A percentile compares a stretch with the other conserved stretches of the same genome.
Evolutionary conservation across 345 rosid species (phyloP).

Genomic region (Dimocarpus longan): DNA sequence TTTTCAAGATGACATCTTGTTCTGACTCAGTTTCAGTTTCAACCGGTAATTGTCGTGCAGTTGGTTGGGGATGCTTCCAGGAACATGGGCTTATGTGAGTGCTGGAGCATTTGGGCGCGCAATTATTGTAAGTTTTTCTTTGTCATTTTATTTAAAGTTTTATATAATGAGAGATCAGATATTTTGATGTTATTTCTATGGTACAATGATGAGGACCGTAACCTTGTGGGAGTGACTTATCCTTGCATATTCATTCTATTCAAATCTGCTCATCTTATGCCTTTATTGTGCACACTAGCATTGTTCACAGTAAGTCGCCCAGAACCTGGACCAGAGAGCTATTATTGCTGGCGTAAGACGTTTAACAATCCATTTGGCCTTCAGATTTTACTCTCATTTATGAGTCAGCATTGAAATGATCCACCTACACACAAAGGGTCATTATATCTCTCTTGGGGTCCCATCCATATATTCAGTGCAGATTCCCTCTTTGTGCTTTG

Average conservation of each 20-base stretch:
- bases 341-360: no score
- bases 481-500: no score
- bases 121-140: slow-evolving; percentile 64
- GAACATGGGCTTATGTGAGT: slow-evolving; percentile 98
- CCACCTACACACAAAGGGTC: no score
- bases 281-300: neutral
- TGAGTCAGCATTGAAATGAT: no score
- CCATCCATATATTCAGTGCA: no score
- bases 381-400: no score
- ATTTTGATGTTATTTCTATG: neutral
- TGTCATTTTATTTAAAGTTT: neutral
- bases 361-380: no score
- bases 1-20: neutral
- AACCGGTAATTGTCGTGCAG: slow-evolving; percentile 45
- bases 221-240: neutral
- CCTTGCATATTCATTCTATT: neutral
- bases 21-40: slow-evolving; percentile 27
- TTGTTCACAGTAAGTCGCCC: neutral
- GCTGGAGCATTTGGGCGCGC: slow-evolving; percentile 97
- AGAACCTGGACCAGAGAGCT: neutral
- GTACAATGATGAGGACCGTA: neutral
- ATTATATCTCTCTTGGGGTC: no score
- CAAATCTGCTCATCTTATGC: neutral
- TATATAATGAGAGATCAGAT: neutral
- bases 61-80: slow-evolving; percentile 99